Evolutionary conservation across 2,329 filamentous ascomycete species (phyloP).

Genomic region (Cladorrhinum sp.): DNA sequence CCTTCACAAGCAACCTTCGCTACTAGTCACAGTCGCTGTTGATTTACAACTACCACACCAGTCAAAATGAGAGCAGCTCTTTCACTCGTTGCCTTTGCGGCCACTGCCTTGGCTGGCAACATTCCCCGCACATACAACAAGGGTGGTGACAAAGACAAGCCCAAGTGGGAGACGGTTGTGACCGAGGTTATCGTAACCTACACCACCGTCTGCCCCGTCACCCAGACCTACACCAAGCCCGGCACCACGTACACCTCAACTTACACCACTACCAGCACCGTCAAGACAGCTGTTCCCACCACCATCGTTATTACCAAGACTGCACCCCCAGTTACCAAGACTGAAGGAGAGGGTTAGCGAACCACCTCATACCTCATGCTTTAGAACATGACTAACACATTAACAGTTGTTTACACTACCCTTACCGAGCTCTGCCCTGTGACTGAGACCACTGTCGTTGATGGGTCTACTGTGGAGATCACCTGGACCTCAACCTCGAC

Average conservation of each 20-base stretch:
- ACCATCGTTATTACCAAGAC: conserved; percentile 27
- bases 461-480: conserved; percentile 39
- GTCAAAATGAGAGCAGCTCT: conserved; percentile 34
- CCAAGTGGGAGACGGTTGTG: conserved; percentile 20
- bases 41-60: conserved; percentile 7
- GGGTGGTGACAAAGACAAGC: conserved; percentile 10
- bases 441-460: conserved; percentile 44
- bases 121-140: conserved; percentile 17
- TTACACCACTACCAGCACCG: conserved; percentile 44
- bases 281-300: conserved; percentile 33
- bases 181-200: conserved; percentile 27
- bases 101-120: conserved; percentile 30
- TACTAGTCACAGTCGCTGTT: conserved; percentile 14
- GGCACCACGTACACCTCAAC: conserved; percentile 43
- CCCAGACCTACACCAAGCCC: conserved; percentile 38
- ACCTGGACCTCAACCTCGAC: conserved; percentile 41
- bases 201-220: conserved; percentile 42
- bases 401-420: conserved; percentile 40
- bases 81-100: conserved; percentile 32
- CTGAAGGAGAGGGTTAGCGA: conserved; percentile 24
- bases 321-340: conserved; percentile 21
- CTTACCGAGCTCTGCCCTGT: conserved; percentile 44
- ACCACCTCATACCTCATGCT: background rate
- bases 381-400: conserved; percentile 20
- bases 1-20: conserved; percentile 13